These are phyloP conservation scores for Camellia oleifera DNA, from an alignment of 179 eudicot genomes.

Conservation along the genomic window DNA sequence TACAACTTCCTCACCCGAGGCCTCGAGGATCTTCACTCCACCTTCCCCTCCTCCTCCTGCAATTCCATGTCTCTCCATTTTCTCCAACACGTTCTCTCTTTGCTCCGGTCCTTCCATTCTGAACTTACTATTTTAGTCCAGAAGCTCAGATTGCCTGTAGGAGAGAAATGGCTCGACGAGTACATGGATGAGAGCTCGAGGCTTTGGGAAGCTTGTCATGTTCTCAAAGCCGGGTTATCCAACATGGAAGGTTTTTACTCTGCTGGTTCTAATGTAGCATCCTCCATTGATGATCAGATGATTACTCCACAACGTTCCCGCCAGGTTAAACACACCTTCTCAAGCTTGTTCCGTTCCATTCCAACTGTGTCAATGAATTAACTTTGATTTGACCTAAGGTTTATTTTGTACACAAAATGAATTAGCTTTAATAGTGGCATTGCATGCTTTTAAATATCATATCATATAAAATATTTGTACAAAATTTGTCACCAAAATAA, in stretches of 20 bases:
- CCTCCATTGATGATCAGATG: slow-evolving; percentile 52
- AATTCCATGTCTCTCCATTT: slow-evolving; percentile 72
- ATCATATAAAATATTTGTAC: too few species aligned
- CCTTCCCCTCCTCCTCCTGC: slow-evolving; percentile 60
- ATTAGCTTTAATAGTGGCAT: too few species aligned
- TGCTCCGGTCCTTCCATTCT: slow-evolving; percentile 45
- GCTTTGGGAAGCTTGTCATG: slow-evolving; percentile 91
- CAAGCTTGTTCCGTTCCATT: too few species aligned
- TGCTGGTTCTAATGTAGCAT: slow-evolving; percentile 52
- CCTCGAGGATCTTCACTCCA: slow-evolving; percentile 66
- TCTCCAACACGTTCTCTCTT: slow-evolving; percentile 43
- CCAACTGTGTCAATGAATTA: too few species aligned
- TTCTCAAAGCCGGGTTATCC: slow-evolving; percentile 65
- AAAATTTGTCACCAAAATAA: too few species aligned
- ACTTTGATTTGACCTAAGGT: too few species aligned
- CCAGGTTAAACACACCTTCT: slow-evolving; percentile 26
- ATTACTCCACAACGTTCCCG: slow-evolving; percentile 37
- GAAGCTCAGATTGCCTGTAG: slow-evolving; percentile 41
- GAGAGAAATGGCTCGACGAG: slow-evolving; percentile 59
- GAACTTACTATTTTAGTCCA: slow-evolving; percentile 40
- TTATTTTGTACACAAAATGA: too few species aligned
- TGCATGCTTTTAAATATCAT: too few species aligned
- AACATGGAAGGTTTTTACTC: slow-evolving; percentile 71
- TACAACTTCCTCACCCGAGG: slow-evolving; percentile 77
- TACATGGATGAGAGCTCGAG: slow-evolving; percentile 35